Conservation (phyloP, 495 filamentous ascomycete genomes). For the Penicillium turbatum region DNA sequence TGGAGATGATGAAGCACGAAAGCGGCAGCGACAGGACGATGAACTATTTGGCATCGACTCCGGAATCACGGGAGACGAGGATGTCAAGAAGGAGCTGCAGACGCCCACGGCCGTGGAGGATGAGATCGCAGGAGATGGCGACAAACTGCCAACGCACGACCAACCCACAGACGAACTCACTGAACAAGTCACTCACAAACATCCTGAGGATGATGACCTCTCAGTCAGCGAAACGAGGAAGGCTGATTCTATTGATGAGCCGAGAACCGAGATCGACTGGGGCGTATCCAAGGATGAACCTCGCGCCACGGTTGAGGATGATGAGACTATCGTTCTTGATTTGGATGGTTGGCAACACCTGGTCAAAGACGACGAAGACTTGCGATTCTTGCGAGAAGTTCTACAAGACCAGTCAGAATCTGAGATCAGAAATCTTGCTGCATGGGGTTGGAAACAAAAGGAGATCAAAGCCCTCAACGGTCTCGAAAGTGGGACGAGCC, state of each 20-base stretch:
- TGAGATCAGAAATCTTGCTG: slow-evolving; percentile 59
- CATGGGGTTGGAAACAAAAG: slow-evolving; percentile 90
- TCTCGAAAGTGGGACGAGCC: slow-evolving; percentile 48
- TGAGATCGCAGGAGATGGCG: slow-evolving; percentile 3
- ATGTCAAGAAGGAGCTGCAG: background rate
- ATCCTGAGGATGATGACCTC: slow-evolving; percentile 15
- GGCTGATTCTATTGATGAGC: slow-evolving; percentile 21
- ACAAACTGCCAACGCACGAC: slow-evolving; percentile 3
- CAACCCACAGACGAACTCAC: background rate
- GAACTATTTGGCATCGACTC: slow-evolving; percentile 60
- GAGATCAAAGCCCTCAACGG: slow-evolving; percentile 81
- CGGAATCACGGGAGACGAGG: slow-evolving; percentile 8
- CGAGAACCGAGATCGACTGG: slow-evolving; percentile 53
- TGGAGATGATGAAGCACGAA: slow-evolving; percentile 57
- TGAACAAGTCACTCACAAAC: slow-evolving; percentile 2
- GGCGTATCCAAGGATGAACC: slow-evolving; percentile 56
- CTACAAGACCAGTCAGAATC: slow-evolving; percentile 45
- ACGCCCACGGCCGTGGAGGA: background rate
- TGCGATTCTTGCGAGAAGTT: slow-evolving; percentile 52
- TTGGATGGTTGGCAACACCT: slow-evolving; percentile 74
- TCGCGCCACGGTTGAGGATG: slow-evolving; percentile 64
- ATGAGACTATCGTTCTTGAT: slow-evolving; percentile 61
- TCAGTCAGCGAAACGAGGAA: slow-evolving; percentile 23
- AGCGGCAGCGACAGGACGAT: slow-evolving; percentile 73
- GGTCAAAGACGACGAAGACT: slow-evolving; percentile 76